Evolutionary conservation across 257 asterid genomes (phyloP), one percentile per base, ranked within the genome.

Genomic region (Coffea canephora): DNA sequence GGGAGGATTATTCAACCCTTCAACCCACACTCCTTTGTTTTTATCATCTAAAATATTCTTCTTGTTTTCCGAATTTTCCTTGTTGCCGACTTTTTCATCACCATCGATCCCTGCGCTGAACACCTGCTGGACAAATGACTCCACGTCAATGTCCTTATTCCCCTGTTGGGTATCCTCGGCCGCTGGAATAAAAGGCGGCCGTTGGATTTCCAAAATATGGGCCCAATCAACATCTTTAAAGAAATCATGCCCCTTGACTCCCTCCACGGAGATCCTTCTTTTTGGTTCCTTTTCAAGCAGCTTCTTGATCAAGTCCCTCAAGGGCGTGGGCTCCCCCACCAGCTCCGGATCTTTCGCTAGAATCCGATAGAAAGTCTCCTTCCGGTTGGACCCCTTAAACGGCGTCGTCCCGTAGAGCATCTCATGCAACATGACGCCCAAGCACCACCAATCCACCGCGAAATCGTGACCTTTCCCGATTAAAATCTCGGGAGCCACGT

Each of bases 361-460:
- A 75, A 91, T 85, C 67, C 96, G 80, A 80, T 83, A 83, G 41
- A 89, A 96, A 46, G 98, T 93, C 25, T 94, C 98, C 73, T 92
- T 94, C 82, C 98, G 71, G 45, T 90, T 89, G 7, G 82, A 31
- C 10, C 98, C 99, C 19, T 88, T 82, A 55, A 96, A 96, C 83
- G 99, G 99, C 83, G 99, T 96, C 84, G 80, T 73, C 0, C 99
- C 97, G 80, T 96, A 96, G 36, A 96, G 91, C 99, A 96, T 94
- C 81, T 96, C 98, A 86, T 96, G 86, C 34, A 93, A 70, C 89
- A 96, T 84, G 25, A 94, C 85, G 1, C 99, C 99, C 16, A 94
- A 74, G 79, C 98, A 90, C 99, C 99, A 96, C 98, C 96, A 93
- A 77, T 96, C 99, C 73, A 96, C 98, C 65, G 96, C 77, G 90